Percentiles rank a stretch among this genome's conserved stretches.
Evolutionary conservation across 306 rosid genomes (phyloP).

Genomic region (Lupinus albus): DNA sequence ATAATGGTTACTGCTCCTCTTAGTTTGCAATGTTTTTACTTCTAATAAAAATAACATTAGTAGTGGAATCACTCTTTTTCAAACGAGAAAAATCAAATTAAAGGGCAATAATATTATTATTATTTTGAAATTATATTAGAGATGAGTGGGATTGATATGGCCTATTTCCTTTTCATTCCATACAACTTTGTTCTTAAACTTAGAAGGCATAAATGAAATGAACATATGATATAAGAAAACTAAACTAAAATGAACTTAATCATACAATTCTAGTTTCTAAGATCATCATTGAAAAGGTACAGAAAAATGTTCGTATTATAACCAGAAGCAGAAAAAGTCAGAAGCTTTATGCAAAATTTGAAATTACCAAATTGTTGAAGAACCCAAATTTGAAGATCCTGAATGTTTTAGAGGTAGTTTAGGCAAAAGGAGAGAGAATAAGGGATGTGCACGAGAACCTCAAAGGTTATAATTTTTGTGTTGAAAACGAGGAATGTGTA

Average conservation of each 20-base stretch:
- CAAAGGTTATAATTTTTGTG: not conserved
- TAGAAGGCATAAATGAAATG: not conserved
- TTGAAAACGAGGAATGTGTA: no score
- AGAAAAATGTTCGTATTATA: no score
- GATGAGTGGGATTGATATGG: not conserved
- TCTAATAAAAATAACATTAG: no score
- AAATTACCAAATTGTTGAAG: not conserved
- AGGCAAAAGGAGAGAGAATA: not conserved
- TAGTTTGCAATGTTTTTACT: no score
- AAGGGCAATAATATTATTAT: no score
- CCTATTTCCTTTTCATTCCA: not conserved
- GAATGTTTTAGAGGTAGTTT: not conserved
- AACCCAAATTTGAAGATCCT: not conserved
- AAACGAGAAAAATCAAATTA: no score
- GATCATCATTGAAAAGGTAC: no score
- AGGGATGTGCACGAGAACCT: not conserved
- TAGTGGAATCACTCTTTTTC: no score
- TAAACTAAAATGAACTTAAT: not conserved
- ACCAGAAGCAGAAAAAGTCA: not conserved
- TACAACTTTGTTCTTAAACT: not conserved
- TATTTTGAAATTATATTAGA: not conserved
- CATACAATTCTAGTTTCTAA: no score
- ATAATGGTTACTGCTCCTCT: no score
- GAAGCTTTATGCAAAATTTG: not conserved
- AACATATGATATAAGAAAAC: not conserved